phyloP scores from a whole-genome alignment of 176 grass and related monocot species.

The Thinopyrum elongatum region DNA sequence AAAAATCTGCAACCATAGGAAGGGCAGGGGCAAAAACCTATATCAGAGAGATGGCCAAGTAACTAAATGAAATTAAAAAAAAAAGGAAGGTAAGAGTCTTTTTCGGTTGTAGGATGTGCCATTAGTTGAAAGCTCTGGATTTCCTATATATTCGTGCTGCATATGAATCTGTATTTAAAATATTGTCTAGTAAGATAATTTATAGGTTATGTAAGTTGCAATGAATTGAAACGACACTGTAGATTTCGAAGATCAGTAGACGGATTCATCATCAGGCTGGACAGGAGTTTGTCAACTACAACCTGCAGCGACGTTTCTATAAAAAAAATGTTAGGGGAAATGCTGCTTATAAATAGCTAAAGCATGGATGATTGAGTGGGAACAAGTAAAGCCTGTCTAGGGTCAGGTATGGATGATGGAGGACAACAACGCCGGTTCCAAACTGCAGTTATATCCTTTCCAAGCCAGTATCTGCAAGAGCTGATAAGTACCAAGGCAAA shows the following conservation, averaged over 20 bases:
- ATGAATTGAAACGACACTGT: neutral
- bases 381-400: constrained; percentile 2
- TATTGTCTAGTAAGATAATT: neutral
- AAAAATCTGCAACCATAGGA: neutral
- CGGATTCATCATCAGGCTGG: neutral
- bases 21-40: neutral
- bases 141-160: neutral
- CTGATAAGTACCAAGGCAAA: neutral
- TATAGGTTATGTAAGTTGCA: neutral
- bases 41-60: neutral
- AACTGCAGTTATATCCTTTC: neutral
- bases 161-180: neutral
- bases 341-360: neutral
- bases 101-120: neutral
- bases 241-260: neutral
- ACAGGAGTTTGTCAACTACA: neutral
- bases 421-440: neutral
- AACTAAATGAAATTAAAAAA: neutral
- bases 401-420: neutral
- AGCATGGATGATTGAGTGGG: neutral
- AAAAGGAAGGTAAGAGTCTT: neutral
- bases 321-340: neutral
- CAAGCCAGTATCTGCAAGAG: neutral
- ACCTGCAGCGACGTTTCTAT: neutral
- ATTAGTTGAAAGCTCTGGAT: neutral